Conservation (phyloP, 1,284 basidiomycete species). For the Tilletia caries region DNA sequence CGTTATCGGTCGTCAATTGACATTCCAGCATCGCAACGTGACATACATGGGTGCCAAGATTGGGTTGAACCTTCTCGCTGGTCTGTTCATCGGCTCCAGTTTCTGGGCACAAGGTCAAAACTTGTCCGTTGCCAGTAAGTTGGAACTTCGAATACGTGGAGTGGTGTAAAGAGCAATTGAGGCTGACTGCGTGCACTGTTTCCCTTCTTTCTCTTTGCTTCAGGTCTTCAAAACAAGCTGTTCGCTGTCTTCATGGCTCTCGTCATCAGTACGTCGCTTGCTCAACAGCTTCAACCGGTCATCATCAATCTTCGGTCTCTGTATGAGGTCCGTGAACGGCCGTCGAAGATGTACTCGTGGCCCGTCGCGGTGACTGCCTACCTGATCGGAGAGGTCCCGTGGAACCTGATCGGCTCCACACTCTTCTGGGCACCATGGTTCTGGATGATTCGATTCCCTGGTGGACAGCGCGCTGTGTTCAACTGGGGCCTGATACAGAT, state of each 20-base stretch:
- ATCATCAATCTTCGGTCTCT: conserved; percentile 60
- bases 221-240: conserved; percentile 67
- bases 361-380: conserved; percentile 61
- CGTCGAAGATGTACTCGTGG: conserved; percentile 80
- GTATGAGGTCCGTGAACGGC: conserved; percentile 71
- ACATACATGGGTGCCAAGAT: conserved; percentile 40
- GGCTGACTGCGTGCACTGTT: background rate
- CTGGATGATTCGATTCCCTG: conserved; percentile 35
- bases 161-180: background rate
- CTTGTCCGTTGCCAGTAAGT: conserved; percentile 23
- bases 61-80: conserved; percentile 58
- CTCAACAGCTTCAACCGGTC: conserved; percentile 54
- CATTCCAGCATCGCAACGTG: conserved; percentile 51
- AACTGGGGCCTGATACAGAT: conserved; percentile 37
- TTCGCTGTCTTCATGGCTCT: conserved; percentile 60
- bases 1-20: conserved; percentile 37
- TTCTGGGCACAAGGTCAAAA: conserved; percentile 42
- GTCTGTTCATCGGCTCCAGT: conserved; percentile 63
- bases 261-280: conserved; percentile 41
- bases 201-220: conserved; percentile 13
- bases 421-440: conserved; percentile 45
- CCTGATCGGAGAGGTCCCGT: conserved; percentile 55
- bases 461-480: conserved; percentile 25
- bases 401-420: conserved; percentile 43
- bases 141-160: background rate